Evolutionary conservation across 2,329 filamentous ascomycete species (phyloP), one percentile per base, ranked within the genome.

Genomic region (Blumeria hordei): DNA sequence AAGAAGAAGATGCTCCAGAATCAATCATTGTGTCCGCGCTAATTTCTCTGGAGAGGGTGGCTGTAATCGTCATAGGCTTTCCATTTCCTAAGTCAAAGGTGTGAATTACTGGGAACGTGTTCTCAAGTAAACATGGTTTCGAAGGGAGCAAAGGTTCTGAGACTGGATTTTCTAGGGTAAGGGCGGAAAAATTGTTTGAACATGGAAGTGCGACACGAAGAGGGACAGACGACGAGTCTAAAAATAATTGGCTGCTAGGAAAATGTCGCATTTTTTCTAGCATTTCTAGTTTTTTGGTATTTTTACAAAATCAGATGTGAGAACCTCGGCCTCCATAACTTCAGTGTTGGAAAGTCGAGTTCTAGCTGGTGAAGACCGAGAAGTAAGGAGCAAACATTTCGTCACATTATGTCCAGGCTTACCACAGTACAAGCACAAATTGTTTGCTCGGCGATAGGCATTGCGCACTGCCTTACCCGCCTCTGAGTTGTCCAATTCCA

Each of bases 61-160:
- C 16, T 6, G 10, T 37, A 28, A 53, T 4, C 6, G 34, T 21
- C 32, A 53, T 35, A 53, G 14, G 16, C 12, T 37, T 18, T 53
- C 39, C 50, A 39, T 53, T 53, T 12, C 50, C 50, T 9, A 53
- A 36, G n/a, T 53, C 50, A 39, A 53, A 53, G 11, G 14, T 53
- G 32, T 51, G 47, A 9, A 51, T 33, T 35, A 35, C 34, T 51
- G 36, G 28, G 6, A n/a, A 51, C 9, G 16, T 28, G 28, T 49
- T 49, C 45, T 32, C 11, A 28, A 14, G 12, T n/a, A 41, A n/a
- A n/a, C 10, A 41, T 41, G n/a, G 21, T 45, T 45, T 45, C 10
- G n/a, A 14, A 45, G 11, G n/a, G 16, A 18, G 41, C n/a, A 18
- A n/a, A 14, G 8, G 10, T 14, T 9, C 9, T n/a, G 16, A 14